Evolutionary conservation across 108 stramenopile genomes (phyloP).

Genomic region (Nitzschia palea): DNA sequence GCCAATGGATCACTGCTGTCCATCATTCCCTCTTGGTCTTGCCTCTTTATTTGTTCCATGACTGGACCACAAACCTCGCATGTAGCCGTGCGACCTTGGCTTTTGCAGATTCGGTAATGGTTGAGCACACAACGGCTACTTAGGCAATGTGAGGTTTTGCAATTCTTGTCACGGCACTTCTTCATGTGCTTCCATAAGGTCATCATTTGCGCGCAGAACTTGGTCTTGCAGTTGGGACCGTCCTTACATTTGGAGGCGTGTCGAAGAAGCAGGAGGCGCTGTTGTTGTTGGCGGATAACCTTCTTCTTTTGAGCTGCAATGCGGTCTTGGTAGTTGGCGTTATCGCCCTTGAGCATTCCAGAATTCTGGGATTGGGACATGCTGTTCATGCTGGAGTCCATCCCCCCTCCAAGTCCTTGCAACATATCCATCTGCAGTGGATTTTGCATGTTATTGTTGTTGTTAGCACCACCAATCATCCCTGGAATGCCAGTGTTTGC

Average conservation of each 20-base stretch:
- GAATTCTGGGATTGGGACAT: constrained; percentile 21
- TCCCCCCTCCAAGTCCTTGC: not conserved
- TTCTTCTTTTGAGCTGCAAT: constrained; percentile 45
- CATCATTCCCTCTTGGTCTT: constrained; percentile 25
- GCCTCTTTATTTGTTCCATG: constrained; percentile 56
- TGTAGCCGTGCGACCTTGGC: constrained; percentile 52
- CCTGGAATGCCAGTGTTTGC: constrained; percentile 6
- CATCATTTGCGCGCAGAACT: constrained; percentile 76
- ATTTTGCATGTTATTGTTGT: too few species aligned
- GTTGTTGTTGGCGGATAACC: constrained; percentile 71
- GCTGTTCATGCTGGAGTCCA: constrained; percentile 9
- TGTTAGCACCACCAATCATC: not conserved
- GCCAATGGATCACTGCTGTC: constrained; percentile 35
- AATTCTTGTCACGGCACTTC: constrained; percentile 73
- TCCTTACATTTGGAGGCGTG: constrained; percentile 67
- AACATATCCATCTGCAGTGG: constrained; percentile 14
- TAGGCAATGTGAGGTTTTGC: constrained; percentile 72
- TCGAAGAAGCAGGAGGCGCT: constrained; percentile 64
- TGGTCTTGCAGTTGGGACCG: constrained; percentile 53
- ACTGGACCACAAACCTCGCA: constrained; percentile 81
- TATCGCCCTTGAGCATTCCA: constrained; percentile 19
- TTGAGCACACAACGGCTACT: constrained; percentile 78
- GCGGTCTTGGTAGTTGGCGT: constrained; percentile 24
- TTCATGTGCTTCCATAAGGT: constrained; percentile 81
- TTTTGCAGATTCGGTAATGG: constrained; percentile 75